Evolutionary conservation across 2,329 filamentous ascomycete species (phyloP), one percentile per base, ranked within the genome.

Genomic region (Monosporascus sp.): DNA sequence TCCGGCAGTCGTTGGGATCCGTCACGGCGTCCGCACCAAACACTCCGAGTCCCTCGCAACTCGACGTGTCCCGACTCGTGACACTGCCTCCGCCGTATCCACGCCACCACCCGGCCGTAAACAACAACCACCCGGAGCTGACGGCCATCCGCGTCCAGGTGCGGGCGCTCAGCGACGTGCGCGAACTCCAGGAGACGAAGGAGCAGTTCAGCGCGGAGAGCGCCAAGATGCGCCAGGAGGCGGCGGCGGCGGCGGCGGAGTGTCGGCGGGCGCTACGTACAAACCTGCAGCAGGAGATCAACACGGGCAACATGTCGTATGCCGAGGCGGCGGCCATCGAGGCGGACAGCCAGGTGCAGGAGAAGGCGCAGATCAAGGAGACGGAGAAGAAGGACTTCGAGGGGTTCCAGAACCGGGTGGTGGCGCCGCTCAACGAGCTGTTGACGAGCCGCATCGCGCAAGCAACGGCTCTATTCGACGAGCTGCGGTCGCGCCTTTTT

Each of bases 81-180:
- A 97, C 94, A 0, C 77, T 99, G 31, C 94, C 94, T 8, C 94
- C 94, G 1, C 89, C 94, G 2, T 97, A 96, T 68, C 94, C 94
- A 1, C 86, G 93, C 7, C 93, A 97, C 65, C 88, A 97, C 63
- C 94, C 94, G 8, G 94, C 94, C 0, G 89, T 97, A 17, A 97
- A 96, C 69, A 99, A 97, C 65, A 95, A 84, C 61, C 94, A 99
- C 65, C 94, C 94, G 0, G 88, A 95, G 59, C 79, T 99, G n/a
- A 81, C 87, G 0, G 79, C 84, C 1, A 92, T 89, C 47, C 85
- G 94, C 49, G 84, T 79, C 3, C 80, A 85, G 0, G 88, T 97
- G 20, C 83, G 91, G 15, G 78, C 80, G 1, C 73, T 96, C 41
- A 88, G 86, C 50, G 86, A 94, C 61, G 73, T 96, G 49, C 77